Base-by-base conservation (phyloP, 2,329 filamentous ascomycete species). In the Xylariomycetidae sp. region DNA sequence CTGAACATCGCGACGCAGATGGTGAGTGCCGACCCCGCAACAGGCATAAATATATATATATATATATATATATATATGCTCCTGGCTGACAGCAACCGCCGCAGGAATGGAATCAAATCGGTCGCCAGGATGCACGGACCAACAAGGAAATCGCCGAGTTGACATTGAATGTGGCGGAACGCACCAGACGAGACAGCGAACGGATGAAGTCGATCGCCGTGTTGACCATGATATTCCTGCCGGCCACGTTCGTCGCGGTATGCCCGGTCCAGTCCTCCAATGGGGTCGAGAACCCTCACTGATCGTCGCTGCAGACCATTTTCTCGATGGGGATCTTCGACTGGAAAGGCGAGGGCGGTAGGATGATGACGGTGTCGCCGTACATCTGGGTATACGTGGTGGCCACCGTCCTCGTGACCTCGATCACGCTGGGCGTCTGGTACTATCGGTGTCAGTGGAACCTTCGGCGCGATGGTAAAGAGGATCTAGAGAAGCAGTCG, bases 91-190 rank as follows among this genome's bases (percentile, higher is more conserved):
- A 9, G 5, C 4, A 18, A 9, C 12, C 25, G n/a, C n/a, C n/a
- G n/a, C n/a, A 54, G 50, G 44, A 50, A 17, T 54, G 43, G 46
- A 56, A 52, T 10, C 45, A 52, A 27, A 52, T 52, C 7, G 47
- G 47, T 4, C 46, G 44, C 10, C 22, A 43, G 8, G 52, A 55
- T 29, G 47, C 50, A 17, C 33, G 41, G 7, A 43, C 42, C 2
- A 56, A 50, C 25, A 42, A 44, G 3, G 29, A 39, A 2, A 49
- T 56, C 8, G 42, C 53, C 6, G 31, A 35, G 9, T 40, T 40
- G 20, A 52, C 47, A n/a, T 43, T 43, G 6, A 30, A 20, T 4
- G 43, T 56, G 3, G 48, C 51, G 9, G 27, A 42, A 7, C 43
- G 46, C 9, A 47, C 48, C 13, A 50, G 42, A 10, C 37, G 42